phyloP scores from a whole-genome alignment of 2,329 filamentous ascomycete genomes.

The Ascochyta pisi region DNA sequence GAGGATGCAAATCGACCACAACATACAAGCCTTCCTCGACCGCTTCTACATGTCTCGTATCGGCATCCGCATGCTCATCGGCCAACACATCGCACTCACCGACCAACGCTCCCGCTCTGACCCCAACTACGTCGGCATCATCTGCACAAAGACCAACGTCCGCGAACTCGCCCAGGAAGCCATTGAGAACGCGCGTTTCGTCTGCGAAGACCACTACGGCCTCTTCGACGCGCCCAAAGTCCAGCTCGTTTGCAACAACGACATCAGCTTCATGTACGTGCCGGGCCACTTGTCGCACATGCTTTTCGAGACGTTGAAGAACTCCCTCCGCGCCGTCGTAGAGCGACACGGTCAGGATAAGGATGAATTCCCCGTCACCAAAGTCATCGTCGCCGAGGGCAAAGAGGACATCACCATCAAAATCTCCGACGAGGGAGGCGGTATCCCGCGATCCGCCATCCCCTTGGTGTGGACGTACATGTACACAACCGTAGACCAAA shows the following conservation, averaged over 20 bases:
- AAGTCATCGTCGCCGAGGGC: conserved; percentile 96
- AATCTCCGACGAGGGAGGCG: conserved; percentile 94
- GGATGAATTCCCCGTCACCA: conserved; percentile 94
- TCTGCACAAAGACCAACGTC: conserved; percentile 98
- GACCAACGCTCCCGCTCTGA: conserved; percentile 90
- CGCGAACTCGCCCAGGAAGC: conserved; percentile 93
- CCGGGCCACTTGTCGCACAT: conserved; percentile 98
- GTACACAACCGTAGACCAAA: conserved; percentile 98
- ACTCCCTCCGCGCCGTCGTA: conserved; percentile 94
- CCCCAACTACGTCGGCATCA: conserved; percentile 95
- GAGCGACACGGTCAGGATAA: conserved; percentile 95
- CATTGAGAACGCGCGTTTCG: conserved; percentile 98
- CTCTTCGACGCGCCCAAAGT: conserved; percentile 96
- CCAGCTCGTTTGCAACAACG: conserved; percentile 91
- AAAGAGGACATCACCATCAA: conserved; percentile 99
- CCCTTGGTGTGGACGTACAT: conserved; percentile 99
- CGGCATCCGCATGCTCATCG: conserved; percentile 98
- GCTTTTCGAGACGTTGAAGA: conserved; percentile 99
- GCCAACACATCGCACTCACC: conserved; percentile 95
- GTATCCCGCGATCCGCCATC: conserved; percentile 90
- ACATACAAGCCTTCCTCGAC: conserved; percentile 96
- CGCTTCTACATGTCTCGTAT: conserved; percentile 99
- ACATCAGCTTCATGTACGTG: conserved; percentile 99
- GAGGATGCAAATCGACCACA: conserved; percentile 97
- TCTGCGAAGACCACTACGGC: conserved; percentile 98